Evolutionary conservation across 2,329 filamentous ascomycete genomes (phyloP), one percentile per base, ranked within the genome.

Genomic region (Microcera coccophila): DNA sequence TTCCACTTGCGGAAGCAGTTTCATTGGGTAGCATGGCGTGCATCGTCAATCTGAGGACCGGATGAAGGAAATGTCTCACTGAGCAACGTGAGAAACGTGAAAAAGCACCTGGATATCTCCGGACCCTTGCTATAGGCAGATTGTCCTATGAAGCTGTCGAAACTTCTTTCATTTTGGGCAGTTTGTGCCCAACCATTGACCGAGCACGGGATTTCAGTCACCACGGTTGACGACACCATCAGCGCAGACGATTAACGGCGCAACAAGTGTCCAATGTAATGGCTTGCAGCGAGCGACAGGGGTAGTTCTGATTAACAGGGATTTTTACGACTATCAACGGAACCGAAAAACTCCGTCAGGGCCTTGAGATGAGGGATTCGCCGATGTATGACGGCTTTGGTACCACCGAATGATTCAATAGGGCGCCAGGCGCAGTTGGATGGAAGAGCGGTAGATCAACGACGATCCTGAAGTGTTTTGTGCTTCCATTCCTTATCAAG

Each of bases 261-360:
- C 24, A 42, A 34, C 31, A 36, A 24, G 24, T 33, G 32, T 20
- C 38, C 31, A 28, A 39, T 26, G 44, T 31, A 21, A 22, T 41
- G 26, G 26, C 38, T 20, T 36, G 15, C 24, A 39, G 44, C 38
- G 41, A 55, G 38, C 49, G 43, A 45, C 53, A 55, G 43, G 53
- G 50, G 38, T 38, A 14, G 16, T 18, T 12, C 9, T 19, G 15
- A 28, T 28, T n/a, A 28, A 42, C 49, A 55, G 39, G 52, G 49
- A 45, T 47, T 29, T 19, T 14, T 31, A 35, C 26, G 22, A 36
- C 31, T 12, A 28, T 33, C 20, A 35, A 31, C 47, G 48, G 48
- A 56, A 54, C 36, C 45, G 32, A 38, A 44, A 17, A 5, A 18
- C 9, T 14, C n/a, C 29, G 7, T 32, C 29, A 9, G 7, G 8